These are phyloP conservation scores for Metschnikowia aberdeeniae DNA, from an alignment of 805 yeast species.

Conservation along the genomic window DNA sequence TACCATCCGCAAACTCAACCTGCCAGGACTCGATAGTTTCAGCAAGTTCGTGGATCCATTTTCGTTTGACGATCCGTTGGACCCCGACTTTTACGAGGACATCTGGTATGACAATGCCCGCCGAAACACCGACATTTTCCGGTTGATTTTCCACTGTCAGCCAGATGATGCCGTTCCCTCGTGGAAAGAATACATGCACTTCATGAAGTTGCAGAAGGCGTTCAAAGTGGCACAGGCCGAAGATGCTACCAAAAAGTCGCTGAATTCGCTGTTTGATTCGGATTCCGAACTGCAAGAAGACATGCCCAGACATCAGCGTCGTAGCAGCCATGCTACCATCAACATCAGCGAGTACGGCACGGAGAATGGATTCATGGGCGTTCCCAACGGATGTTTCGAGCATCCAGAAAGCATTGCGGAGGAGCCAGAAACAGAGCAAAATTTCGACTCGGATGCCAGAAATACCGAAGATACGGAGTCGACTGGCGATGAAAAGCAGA, in stretches of 20 bases:
- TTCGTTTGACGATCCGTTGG: slow-evolving; percentile 81
- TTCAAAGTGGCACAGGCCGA: slow-evolving; percentile 42
- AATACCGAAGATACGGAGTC: not conserved
- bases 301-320: slow-evolving; percentile 6
- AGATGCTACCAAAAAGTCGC: slow-evolving; percentile 30
- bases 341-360: slow-evolving; percentile 24
- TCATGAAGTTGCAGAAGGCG: slow-evolving; percentile 54
- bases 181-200: slow-evolving; percentile 86
- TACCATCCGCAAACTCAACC: slow-evolving; percentile 34
- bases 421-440: not conserved
- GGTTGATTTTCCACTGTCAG: slow-evolving; percentile 87
- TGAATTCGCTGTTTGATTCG: slow-evolving; percentile 16
- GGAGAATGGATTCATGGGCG: slow-evolving; percentile 35
- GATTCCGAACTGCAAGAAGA: slow-evolving; percentile 12
- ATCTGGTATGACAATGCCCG: slow-evolving; percentile 80
- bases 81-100: slow-evolving; percentile 78
- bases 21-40: slow-evolving; percentile 34
- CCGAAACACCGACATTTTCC: slow-evolving; percentile 74
- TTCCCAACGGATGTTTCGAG: slow-evolving; percentile 19
- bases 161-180: slow-evolving; percentile 89
- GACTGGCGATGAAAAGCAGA: not conserved
- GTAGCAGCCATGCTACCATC: slow-evolving; percentile 23
- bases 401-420: slow-evolving; percentile 10
- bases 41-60: slow-evolving; percentile 76
- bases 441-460: not conserved